A percentile compares a stretch with the other conserved stretches of the same genome.
These are phyloP conservation scores for Aspergillus sp. DNA, from an alignment of 2,329 filamentous ascomycete genomes.

Conservation along the genomic window DNA sequence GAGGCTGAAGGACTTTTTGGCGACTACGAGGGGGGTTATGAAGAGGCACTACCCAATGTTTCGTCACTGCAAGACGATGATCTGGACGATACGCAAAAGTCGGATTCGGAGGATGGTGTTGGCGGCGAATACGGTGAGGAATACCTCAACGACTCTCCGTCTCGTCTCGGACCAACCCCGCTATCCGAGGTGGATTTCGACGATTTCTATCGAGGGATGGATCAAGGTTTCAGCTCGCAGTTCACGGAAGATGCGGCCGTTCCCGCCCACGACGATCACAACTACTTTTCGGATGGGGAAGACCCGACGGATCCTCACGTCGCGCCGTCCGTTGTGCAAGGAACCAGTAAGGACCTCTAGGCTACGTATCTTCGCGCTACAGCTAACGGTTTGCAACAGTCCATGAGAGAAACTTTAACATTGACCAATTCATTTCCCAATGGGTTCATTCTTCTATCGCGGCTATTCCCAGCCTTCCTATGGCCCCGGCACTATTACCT, in stretches of 20 bases:
- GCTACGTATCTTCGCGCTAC: background rate
- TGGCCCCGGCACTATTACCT: conserved; percentile 17
- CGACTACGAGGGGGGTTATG: conserved; percentile 24
- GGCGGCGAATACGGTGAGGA: conserved; percentile 19
- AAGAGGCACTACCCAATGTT: conserved; percentile 14
- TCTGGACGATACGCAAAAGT: conserved; percentile 32
- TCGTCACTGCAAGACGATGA: conserved; percentile 25
- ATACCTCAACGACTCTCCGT: conserved; percentile 7
- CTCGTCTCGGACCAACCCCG: background rate
- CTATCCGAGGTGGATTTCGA: conserved; percentile 29
- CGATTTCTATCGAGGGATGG: conserved; percentile 28
- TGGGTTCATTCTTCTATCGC: conserved; percentile 34
- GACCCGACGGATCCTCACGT: conserved; percentile 18
- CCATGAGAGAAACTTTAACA: conserved; percentile 41
- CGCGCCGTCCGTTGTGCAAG: conserved; percentile 27
- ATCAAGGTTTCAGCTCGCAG: conserved; percentile 19
- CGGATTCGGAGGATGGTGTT: conserved; percentile 30
- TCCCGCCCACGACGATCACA: conserved; percentile 17
- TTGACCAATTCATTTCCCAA: conserved; percentile 44
- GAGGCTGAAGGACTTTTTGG: conserved; percentile 21
- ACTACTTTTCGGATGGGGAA: conserved; percentile 17
- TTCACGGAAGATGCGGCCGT: conserved; percentile 7
- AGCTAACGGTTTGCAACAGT: conserved; percentile 20
- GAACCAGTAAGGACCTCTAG: conserved; percentile 25
- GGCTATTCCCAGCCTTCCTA: conserved; percentile 22